Conservation (phyloP, 2,329 filamentous ascomycete genomes). For the Biscogniauxia marginata region DNA sequence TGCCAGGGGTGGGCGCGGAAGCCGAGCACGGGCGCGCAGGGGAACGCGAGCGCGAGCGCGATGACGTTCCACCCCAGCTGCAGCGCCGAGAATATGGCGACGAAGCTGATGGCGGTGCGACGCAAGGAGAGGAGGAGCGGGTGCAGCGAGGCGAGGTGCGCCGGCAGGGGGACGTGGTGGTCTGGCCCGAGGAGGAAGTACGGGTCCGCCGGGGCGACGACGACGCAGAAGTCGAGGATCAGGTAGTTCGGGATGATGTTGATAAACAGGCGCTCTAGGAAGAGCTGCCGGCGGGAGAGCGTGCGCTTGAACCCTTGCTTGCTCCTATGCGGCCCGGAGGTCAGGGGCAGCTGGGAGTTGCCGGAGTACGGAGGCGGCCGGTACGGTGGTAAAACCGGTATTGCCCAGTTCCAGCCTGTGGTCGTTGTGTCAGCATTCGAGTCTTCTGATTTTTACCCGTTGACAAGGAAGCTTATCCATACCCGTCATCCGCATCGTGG, state of each 20-base stretch:
- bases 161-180: constrained; percentile 41
- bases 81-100: constrained; percentile 60
- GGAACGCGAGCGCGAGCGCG: constrained; percentile 54
- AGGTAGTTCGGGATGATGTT: constrained; percentile 59
- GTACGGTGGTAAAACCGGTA: constrained; percentile 44
- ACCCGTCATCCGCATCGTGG: constrained; percentile 56
- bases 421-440: not conserved
- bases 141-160: constrained; percentile 43
- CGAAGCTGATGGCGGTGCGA: constrained; percentile 55
- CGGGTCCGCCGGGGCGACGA: constrained; percentile 70
- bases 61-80: constrained; percentile 58
- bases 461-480: too few relatives aligned
- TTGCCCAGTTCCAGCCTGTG: constrained; percentile 57
- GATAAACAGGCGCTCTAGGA: constrained; percentile 43
- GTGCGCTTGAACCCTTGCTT: constrained; percentile 46
- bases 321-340: constrained; percentile 41
- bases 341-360: constrained; percentile 37
- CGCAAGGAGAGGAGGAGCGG: constrained; percentile 49
- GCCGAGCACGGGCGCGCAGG: constrained; percentile 52
- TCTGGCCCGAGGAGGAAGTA: constrained; percentile 65
- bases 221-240: constrained; percentile 67
- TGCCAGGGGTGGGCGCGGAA: constrained; percentile 50
- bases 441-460: too few relatives aligned
- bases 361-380: constrained; percentile 39
- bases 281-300: constrained; percentile 42